These are phyloP conservation scores for Proliferodiscus dingleyae DNA, from an alignment of 2,329 filamentous ascomycete genomes.

Conservation along the genomic window DNA sequence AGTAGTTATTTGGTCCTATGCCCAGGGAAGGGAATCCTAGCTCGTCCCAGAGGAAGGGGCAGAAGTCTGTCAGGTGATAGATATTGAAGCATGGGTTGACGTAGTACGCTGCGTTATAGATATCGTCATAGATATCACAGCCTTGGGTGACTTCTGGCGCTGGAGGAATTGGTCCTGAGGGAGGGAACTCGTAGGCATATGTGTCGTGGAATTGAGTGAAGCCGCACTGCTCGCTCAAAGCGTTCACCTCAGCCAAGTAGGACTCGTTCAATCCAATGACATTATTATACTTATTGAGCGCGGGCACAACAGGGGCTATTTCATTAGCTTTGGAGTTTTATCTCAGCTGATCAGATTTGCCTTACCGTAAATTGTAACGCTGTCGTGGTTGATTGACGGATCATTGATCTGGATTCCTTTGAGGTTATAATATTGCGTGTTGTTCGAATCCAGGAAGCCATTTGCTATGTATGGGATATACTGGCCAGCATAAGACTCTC, in stretches of 20 bases:
- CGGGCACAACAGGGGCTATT: conserved; percentile 39
- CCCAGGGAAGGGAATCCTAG: conserved; percentile 59
- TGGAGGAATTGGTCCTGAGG: conserved; percentile 55
- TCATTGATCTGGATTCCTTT: conserved; percentile 69
- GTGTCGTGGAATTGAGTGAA: conserved; percentile 53
- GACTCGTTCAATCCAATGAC: conserved; percentile 50
- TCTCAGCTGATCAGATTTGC: conserved; percentile 62
- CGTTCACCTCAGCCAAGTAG: conserved; percentile 42
- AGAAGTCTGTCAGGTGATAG: conserved; percentile 69
- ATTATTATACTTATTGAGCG: conserved; percentile 43
- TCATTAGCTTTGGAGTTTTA: too few relatives aligned
- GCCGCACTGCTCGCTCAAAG: conserved; percentile 43
- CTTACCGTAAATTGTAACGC: conserved; percentile 53
- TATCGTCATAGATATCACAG: conserved; percentile 55
- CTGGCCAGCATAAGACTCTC: conserved; percentile 31
- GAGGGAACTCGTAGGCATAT: conserved; percentile 65
- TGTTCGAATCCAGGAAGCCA: conserved; percentile 62
- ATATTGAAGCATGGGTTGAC: conserved; percentile 77
- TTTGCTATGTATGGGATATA: conserved; percentile 32
- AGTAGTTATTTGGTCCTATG: conserved; percentile 62
- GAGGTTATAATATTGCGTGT: conserved; percentile 58
- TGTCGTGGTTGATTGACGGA: conserved; percentile 53
- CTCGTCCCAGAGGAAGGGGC: conserved; percentile 65
- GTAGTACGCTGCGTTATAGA: conserved; percentile 47
- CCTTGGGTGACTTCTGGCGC: conserved; percentile 34